phyloP scores from a whole-genome alignment of 257 asterid species.

The Thymus quinquecostatus region DNA sequence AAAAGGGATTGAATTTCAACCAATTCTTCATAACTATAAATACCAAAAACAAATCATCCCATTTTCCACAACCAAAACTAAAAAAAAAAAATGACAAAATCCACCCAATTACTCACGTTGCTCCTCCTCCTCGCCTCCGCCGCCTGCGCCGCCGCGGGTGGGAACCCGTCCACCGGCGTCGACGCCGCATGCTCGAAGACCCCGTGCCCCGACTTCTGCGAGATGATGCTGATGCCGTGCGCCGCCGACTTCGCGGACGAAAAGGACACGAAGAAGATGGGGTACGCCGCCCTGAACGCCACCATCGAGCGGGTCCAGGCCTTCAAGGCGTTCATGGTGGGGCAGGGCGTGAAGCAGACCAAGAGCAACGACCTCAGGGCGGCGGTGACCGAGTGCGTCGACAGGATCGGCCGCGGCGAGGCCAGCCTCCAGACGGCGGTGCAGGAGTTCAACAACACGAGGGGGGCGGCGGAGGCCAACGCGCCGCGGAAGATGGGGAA shows the following conservation, averaged over 20 bases:
- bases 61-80: neutral
- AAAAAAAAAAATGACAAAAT: neutral
- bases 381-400: neutral
- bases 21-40: no score
- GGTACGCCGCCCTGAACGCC: neutral
- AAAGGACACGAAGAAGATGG: neutral
- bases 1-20: no score
- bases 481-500: neutral
- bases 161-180: neutral
- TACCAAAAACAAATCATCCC: neutral
- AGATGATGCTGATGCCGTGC: neutral
- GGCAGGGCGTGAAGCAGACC: neutral
- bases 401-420: neutral
- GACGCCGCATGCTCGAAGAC: neutral
- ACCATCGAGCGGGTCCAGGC: neutral
- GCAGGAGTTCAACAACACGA: neutral
- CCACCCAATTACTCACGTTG: neutral
- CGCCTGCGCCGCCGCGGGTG: neutral
- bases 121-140: neutral
- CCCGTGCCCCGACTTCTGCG: neutral
- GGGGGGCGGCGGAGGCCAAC: neutral
- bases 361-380: neutral
- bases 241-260: neutral
- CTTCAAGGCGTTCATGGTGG: neutral
- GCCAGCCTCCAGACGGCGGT: neutral